phyloP scores from a whole-genome alignment of 2,329 filamentous ascomycete genomes.

The Claviceps purpurea region DNA sequence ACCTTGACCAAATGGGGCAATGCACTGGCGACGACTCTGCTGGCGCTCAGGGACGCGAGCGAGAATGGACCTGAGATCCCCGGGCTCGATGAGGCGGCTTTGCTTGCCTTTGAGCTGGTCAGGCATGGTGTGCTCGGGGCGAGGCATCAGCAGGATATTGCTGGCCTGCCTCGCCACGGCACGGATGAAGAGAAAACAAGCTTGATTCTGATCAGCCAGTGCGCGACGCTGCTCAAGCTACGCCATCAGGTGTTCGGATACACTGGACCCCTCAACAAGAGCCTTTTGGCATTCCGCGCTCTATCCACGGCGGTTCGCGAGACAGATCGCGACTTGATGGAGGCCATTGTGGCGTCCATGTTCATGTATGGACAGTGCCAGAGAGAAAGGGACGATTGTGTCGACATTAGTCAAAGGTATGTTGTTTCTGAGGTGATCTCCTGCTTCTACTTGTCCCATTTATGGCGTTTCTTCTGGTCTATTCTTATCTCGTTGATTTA shows the following conservation, averaged over 20 bases:
- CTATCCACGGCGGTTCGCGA: constrained; percentile 68
- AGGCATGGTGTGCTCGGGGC: constrained; percentile 66
- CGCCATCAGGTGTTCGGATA: constrained; percentile 79
- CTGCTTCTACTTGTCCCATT: not conserved
- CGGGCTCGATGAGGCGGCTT: constrained; percentile 58
- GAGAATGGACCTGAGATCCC: constrained; percentile 29
- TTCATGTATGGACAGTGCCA: constrained; percentile 70
- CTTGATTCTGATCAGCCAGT: constrained; percentile 72
- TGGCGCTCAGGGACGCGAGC: constrained; percentile 42
- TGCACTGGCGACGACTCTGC: constrained; percentile 58
- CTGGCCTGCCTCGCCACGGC: constrained; percentile 41
- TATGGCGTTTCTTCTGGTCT: not conserved
- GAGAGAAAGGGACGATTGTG: constrained; percentile 51
- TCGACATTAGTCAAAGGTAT: constrained; percentile 60
- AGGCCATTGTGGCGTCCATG: constrained; percentile 68
- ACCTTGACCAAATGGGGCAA: constrained; percentile 74
- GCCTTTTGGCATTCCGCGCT: constrained; percentile 75
- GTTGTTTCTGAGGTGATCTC: constrained; percentile 13
- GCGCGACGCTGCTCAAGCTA: constrained; percentile 70
- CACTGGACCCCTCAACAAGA: constrained; percentile 84
- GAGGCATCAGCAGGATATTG: constrained; percentile 44
- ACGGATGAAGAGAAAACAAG: constrained; percentile 62
- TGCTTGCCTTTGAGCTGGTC: constrained; percentile 77
- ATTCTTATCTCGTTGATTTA: too few relatives aligned
- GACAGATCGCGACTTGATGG: constrained; percentile 68